Conservation (phyloP, 2,329 filamentous ascomycete genomes). For the Diaporthe batatas region DNA sequence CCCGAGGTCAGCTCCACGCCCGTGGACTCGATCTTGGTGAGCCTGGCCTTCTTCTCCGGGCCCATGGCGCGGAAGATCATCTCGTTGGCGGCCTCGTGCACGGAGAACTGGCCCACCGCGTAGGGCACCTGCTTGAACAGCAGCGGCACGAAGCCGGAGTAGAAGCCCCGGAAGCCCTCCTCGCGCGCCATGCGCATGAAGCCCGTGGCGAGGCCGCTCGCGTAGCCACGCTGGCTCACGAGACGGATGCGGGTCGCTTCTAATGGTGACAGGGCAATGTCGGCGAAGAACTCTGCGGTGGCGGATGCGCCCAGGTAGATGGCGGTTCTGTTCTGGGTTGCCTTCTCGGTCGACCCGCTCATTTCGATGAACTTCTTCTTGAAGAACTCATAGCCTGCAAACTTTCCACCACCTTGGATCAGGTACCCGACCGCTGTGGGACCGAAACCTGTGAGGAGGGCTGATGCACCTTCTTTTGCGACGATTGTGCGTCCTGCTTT, state of each 20-base stretch:
- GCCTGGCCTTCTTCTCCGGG: slow-evolving; percentile 72
- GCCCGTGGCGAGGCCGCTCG: slow-evolving; percentile 77
- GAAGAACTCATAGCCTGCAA: slow-evolving; percentile 94
- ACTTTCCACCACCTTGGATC: slow-evolving; percentile 91
- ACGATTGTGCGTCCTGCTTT: slow-evolving; percentile 84
- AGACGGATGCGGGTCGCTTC: slow-evolving; percentile 86
- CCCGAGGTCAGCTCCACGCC: slow-evolving; percentile 88
- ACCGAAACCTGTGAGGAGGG: slow-evolving; percentile 85
- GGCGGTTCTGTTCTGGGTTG: slow-evolving; percentile 60
- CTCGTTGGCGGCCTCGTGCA: slow-evolving; percentile 90
- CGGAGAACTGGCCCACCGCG: slow-evolving; percentile 94
- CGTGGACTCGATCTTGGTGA: slow-evolving; percentile 80
- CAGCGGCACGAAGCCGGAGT: slow-evolving; percentile 90
- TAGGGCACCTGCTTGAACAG: slow-evolving; percentile 93
- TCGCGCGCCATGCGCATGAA: slow-evolving; percentile 81
- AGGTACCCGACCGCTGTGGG: slow-evolving; percentile 90
- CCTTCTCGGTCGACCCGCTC: slow-evolving; percentile 66
- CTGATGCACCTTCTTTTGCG: slow-evolving; percentile 81
- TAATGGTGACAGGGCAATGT: slow-evolving; percentile 88
- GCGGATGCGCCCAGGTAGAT: slow-evolving; percentile 82
- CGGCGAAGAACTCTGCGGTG: slow-evolving; percentile 78
- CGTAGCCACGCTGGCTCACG: slow-evolving; percentile 85
- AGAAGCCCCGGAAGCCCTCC: slow-evolving; percentile 86
- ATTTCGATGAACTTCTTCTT: slow-evolving; percentile 86
- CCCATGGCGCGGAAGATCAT: slow-evolving; percentile 78